These are phyloP conservation scores for Anastatica hierochuntica DNA, from an alignment of 345 rosid genomes.

Conservation along the genomic window DNA sequence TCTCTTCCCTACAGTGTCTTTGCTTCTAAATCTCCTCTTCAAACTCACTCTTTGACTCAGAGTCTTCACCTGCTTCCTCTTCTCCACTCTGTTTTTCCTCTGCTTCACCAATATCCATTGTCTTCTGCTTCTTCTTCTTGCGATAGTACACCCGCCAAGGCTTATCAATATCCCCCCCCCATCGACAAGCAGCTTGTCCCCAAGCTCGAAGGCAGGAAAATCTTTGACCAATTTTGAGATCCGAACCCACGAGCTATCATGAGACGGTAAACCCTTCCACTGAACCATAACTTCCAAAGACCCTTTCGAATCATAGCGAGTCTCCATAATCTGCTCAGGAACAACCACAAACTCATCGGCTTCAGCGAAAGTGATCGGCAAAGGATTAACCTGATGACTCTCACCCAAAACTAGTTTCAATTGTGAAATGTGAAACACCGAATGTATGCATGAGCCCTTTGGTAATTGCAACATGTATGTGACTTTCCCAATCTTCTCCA, in stretches of 20 bases:
- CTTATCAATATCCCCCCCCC: not conserved
- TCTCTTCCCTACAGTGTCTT: too few species aligned
- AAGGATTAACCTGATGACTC: not conserved
- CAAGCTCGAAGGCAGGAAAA: not conserved
- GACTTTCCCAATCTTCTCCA: not conserved
- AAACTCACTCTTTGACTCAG: too few species aligned
- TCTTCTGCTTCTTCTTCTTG: too few species aligned
- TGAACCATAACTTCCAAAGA: not conserved
- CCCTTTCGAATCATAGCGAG: not conserved
- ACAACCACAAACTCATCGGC: not conserved
- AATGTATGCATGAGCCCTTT: not conserved
- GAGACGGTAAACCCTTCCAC: not conserved
- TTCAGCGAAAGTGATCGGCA: not conserved
- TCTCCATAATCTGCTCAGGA: not conserved
- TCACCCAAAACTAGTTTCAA: not conserved
- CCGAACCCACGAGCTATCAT: not conserved
- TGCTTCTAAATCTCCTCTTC: too few species aligned
- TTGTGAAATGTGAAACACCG: not conserved
- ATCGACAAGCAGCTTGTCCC: not conserved
- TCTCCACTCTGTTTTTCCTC: too few species aligned
- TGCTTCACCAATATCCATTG: too few species aligned
- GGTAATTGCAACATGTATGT: not conserved
- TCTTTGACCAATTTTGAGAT: not conserved
- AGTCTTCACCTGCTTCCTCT: too few species aligned
- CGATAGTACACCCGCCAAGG: too few species aligned